phyloP scores from a whole-genome alignment of 2,329 filamentous ascomycete species.

The Calonectria henricotiae region DNA sequence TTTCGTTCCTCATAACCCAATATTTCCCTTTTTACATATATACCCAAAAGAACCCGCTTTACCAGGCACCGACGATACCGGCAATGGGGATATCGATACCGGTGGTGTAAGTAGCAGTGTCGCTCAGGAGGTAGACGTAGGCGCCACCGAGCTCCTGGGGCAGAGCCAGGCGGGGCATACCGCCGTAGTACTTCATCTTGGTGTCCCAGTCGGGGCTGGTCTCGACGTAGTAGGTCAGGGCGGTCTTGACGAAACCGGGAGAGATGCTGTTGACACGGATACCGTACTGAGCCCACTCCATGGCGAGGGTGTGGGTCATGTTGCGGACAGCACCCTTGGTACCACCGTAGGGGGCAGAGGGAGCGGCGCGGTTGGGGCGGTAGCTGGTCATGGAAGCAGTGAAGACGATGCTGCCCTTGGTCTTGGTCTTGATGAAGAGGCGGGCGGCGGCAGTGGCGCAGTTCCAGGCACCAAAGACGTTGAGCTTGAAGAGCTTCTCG shows the following conservation, averaged over 20 bases:
- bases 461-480: conserved; percentile 63
- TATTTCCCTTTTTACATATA: conserved; percentile 24
- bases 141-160: conserved; percentile 71
- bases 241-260: conserved; percentile 56
- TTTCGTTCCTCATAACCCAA: conserved; percentile 29
- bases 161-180: conserved; percentile 70
- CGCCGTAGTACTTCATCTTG: conserved; percentile 73
- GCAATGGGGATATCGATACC: conserved; percentile 65
- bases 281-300: conserved; percentile 65
- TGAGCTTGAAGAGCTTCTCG: conserved; percentile 58
- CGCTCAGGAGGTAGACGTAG: conserved; percentile 72
- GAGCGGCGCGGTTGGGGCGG: conserved; percentile 62
- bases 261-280: conserved; percentile 54
- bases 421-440: conserved; percentile 58
- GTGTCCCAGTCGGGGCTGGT: conserved; percentile 70
- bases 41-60: background rate
- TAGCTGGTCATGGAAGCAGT: conserved; percentile 67
- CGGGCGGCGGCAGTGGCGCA: conserved; percentile 65
- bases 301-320: conserved; percentile 61
- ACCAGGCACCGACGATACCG: conserved; percentile 48
- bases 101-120: conserved; percentile 68
- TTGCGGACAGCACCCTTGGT: conserved; percentile 63
- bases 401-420: conserved; percentile 62
- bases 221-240: conserved; percentile 68
- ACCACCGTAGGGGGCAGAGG: conserved; percentile 64